Base-by-base conservation (phyloP, 2,329 filamentous ascomycete genomes). In the Sporothrix mexicana region DNA sequence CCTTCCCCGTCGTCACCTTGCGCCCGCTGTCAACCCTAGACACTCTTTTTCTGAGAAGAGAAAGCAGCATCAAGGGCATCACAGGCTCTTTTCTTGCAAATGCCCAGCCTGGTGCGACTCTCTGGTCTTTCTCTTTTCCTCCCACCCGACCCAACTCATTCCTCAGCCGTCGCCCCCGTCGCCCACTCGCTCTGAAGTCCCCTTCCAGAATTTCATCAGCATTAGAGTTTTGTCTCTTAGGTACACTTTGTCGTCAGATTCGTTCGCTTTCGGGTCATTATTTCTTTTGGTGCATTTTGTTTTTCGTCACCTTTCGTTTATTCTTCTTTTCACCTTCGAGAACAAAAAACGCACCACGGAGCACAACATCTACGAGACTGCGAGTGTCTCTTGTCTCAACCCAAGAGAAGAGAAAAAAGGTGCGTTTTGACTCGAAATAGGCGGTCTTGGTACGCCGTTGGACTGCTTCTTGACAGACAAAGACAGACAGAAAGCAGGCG, bases 401-500 rank as follows among this genome's bases (percentile, higher is more conserved):
- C 23, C 30, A 25, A 36, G 49, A 15, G 43, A 9, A 17, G 43
- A 8, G 12, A 68, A 25, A 53, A 57, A 64, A 67, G 41, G 64
- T 67, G n/a, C 45, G 43, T 64, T 30, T 64, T 55, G 71, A 72
- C 71, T 73, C 59, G 67, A 70, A 59, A 66, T 69, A 73, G 57
- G 68, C 57, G 72, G 57, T 13, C 49, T 67, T 68, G 57, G 72
- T 71, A 64, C 69, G 41, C 55, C 62, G 62, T 71, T 69, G 62
- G 62, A 68, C 72, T 55, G 49, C 72, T 55, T 73, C 61, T 73
- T 55, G 72, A 73, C 72, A 67, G 71, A 57, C 36, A 43, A 23
- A 10, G 47, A 59, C 12, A 61, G 23, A 36, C 7, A 43, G 15
- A 13, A 12, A n/a, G 25, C 17, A 51, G 25, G 25, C 30, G 51